Evolutionary conservation across 1,284 basidiomycete genomes (phyloP).

Genomic region (Peniophora sp.): DNA sequence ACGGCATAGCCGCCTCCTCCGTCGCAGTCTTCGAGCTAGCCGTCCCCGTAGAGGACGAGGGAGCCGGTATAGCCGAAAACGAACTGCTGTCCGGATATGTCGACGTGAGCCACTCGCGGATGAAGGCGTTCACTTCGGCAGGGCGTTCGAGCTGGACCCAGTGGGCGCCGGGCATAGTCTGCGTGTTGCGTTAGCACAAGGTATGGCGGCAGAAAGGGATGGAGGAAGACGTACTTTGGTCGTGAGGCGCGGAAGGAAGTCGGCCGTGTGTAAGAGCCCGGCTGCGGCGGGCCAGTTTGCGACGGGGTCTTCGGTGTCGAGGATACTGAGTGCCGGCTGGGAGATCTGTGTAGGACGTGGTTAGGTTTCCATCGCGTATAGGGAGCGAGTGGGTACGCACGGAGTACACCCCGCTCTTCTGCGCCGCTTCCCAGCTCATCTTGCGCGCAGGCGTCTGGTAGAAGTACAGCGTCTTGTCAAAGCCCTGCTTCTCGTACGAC

Average conservation of each 20-base stretch:
- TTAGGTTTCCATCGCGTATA: conserved; percentile 40
- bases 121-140: conserved; percentile 34
- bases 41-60: too few species aligned
- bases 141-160: conserved; percentile 58
- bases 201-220: not conserved
- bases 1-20: too few species aligned
- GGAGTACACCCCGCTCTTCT: conserved; percentile 16
- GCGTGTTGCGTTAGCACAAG: conserved; percentile 1
- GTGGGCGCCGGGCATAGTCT: conserved; percentile 44
- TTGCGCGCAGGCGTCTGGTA: conserved; percentile 27
- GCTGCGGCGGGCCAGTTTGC: conserved; percentile 47
- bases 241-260: conserved; percentile 43
- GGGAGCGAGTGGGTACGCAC: not conserved
- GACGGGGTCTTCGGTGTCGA: conserved; percentile 43
- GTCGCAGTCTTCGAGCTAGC: too few species aligned
- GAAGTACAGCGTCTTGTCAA: conserved; percentile 47
- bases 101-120: conserved; percentile 30
- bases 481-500: conserved; percentile 48
- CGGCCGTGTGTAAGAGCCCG: conserved; percentile 31
- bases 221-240: conserved; percentile 32
- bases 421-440: not conserved
- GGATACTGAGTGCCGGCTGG: conserved; percentile 47
- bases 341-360: conserved; percentile 36
- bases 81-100: too few species aligned
- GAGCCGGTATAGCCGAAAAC: too few species aligned